Base-by-base conservation (phyloP, 2,329 filamentous ascomycete genomes). In the Fusarium tricinctum region DNA sequence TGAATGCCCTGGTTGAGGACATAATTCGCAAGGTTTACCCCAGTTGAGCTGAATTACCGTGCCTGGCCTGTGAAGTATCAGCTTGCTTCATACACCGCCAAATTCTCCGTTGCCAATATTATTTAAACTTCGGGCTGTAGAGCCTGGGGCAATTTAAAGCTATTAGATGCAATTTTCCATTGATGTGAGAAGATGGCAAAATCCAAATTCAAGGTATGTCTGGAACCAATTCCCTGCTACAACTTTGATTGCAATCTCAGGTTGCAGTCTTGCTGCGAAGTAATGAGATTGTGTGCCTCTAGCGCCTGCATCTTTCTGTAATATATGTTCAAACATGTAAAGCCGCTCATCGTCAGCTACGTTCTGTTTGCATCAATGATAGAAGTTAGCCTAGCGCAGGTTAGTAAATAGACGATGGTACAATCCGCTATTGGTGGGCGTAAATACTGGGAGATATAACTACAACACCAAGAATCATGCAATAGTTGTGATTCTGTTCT, bases 21-120 rank as follows among this genome's bases (percentile, higher is more conserved):
- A 19, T 38, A 22, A n/a, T 64, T 64, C 52, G 52, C 52, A 59
- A 47, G 46, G n/a, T 40, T 46, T 48, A 45, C 44, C 43, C 28
- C 47, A 32, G 53, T 59, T 64, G 49, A 43, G 30, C 23, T 39
- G 28, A 51, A 38, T 45, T 38, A n/a, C 56, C 49, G 39, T 46
- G 60, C 28, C 23, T 28, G 46, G 38, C 44, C 56, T 42, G 38
- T 42, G 46, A 59, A 30, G 44, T 44, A 39, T 51, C 17, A 30
- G 33, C 40, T 50, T 33, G 30, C 40, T 51, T 40, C 33, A 6
- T 56, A 38, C 39, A 9, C 13, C 22, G n/a, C n/a, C 35, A n/a
- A 28, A 19, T 13, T 51, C 54, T 28, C 6, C 17, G 43, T 30
- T 42, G 32, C 48, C 23, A 19, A 10, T 39, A 19, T 61, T 19